Evolutionary conservation across 2,329 filamentous ascomycete genomes (phyloP), one percentile per base, ranked within the genome.

Genomic region (Colletotrichum limetticola): DNA sequence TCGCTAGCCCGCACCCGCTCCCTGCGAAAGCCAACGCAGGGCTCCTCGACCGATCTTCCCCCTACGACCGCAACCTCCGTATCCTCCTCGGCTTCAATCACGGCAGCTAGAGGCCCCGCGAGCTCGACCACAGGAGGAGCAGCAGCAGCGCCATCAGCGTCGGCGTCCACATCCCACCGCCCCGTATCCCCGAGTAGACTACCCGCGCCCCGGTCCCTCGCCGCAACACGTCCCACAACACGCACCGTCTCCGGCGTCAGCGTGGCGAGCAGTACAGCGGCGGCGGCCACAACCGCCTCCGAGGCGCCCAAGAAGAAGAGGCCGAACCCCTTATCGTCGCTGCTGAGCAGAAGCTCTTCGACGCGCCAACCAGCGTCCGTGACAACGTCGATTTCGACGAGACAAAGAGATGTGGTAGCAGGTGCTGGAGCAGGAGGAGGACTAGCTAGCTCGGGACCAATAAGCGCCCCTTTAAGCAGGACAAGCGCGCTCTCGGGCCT

Each of bases 1-100:
- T 78, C 79, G 28, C 76, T 86, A 74, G 80, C 83, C 66, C 85
- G 87, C 65, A 82, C 86, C 35, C 84, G 86, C 22, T 88, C 88
- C 3, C 76, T 89, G 68, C 86, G 87, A 46, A 86, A 86, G 71
- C 86, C 83, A 22, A 76, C 79, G 2, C 66, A 82, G 11, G 53
- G 79, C 22, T 71, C 76, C 19, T 72, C 77, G 5, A 72, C 74
- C 42, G 73, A 72, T 35, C 72, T 75, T 57, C 59, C 68, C 28
- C 58, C 66, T n/a, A 22, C 68, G 52, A 52, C 59, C 8, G 22
- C 69, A 14, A 26, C 68, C 6, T 57, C 68, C 11, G 7, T 66
- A 19, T 35, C 68, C 22, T 35, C 68, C 12, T 22, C 72, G 19
- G 16, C 37, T 16, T 42, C 56, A 6, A 19, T 53, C 22, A 11